phyloP scores from a whole-genome alignment of 805 yeast genomes.

The Schwanniomyces yamadae region DNA sequence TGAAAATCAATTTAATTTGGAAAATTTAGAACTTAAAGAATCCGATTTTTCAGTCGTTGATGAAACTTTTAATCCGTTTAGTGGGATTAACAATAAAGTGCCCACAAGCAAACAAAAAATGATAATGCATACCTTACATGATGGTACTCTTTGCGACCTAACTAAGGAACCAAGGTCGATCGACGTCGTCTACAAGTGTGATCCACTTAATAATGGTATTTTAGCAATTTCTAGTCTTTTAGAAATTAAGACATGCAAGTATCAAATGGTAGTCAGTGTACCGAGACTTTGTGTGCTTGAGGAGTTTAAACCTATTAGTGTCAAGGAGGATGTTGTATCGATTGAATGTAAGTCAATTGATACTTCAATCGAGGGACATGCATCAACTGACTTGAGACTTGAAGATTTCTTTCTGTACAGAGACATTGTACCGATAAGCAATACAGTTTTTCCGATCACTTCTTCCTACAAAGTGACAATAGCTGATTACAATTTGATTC shows the following conservation, averaged over 20 bases:
- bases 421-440: constrained; percentile 2
- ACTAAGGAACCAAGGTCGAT: constrained; percentile 52
- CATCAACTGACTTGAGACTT: constrained; percentile 3
- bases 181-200: constrained; percentile 60
- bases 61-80: constrained; percentile 23
- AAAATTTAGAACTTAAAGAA: constrained; percentile 13
- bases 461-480: constrained; percentile 24
- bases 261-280: constrained; percentile 49
- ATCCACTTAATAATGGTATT: constrained; percentile 22
- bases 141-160: constrained; percentile 61
- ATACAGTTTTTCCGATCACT: constrained; percentile 21
- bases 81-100: constrained; percentile 14
- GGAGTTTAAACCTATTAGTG: constrained; percentile 28
- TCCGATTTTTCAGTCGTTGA: constrained; percentile 29
- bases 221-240: constrained; percentile 37
- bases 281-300: constrained; percentile 48
- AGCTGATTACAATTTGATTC: constrained; percentile 21
- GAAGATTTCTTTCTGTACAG: constrained; percentile 14
- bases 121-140: constrained; percentile 34
- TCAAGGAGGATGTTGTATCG: constrained; percentile 24
- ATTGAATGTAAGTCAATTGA: constrained; percentile 26
- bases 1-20: constrained; percentile 21
- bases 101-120: constrained; percentile 24
- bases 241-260: constrained; percentile 59
- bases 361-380: not conserved